These are phyloP conservation scores for Baeospora myosura DNA, from an alignment of 1,284 basidiomycete genomes.

Conservation along the genomic window DNA sequence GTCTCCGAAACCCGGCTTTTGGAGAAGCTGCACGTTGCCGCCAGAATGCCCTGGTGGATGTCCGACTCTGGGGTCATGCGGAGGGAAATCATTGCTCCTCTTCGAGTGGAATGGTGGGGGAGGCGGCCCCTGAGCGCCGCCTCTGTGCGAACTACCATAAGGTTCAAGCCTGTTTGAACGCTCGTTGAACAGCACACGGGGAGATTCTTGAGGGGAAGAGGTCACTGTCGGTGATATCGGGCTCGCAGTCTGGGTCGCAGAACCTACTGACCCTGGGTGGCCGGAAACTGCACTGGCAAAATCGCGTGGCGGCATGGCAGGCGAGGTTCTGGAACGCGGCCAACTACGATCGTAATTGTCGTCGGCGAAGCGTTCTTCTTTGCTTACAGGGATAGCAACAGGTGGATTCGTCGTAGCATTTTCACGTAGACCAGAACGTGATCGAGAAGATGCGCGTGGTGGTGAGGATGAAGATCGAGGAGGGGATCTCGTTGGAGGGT, in stretches of 20 bases:
- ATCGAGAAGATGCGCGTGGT: constrained; percentile 13
- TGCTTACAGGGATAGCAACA: constrained; percentile 43
- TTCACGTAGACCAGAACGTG: constrained; percentile 15
- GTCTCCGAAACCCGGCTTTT: constrained; percentile 33
- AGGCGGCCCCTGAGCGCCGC: constrained; percentile 22
- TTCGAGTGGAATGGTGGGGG: constrained; percentile 11
- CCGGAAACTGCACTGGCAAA: constrained; percentile 19
- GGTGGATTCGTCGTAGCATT: constrained; percentile 14
- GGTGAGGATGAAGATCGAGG: constrained; percentile 13
- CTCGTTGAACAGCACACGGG: constrained; percentile 83
- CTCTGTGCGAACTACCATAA: constrained; percentile 40
- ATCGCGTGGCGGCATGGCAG: constrained; percentile 34
- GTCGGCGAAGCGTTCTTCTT: constrained; percentile 76
- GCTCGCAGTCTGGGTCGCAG: constrained; percentile 10
- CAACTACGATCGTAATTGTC: constrained; percentile 93
- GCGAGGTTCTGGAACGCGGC: constrained; percentile 59
- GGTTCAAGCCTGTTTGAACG: constrained; percentile 80
- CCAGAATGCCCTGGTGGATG: constrained; percentile 28
- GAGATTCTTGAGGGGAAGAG: constrained; percentile 44
- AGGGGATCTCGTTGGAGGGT: constrained; percentile 19
- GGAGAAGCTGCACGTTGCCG: constrained; percentile 40
- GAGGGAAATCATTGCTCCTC: constrained; percentile 32
- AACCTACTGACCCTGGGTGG: constrained; percentile 25
- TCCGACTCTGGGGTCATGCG: constrained; percentile 35
- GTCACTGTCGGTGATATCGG: constrained; percentile 30